These are phyloP conservation scores for Dinochytrium kinnereticum DNA, from an alignment of 371 early-diverging fungal genomes.

Conservation along the genomic window DNA sequence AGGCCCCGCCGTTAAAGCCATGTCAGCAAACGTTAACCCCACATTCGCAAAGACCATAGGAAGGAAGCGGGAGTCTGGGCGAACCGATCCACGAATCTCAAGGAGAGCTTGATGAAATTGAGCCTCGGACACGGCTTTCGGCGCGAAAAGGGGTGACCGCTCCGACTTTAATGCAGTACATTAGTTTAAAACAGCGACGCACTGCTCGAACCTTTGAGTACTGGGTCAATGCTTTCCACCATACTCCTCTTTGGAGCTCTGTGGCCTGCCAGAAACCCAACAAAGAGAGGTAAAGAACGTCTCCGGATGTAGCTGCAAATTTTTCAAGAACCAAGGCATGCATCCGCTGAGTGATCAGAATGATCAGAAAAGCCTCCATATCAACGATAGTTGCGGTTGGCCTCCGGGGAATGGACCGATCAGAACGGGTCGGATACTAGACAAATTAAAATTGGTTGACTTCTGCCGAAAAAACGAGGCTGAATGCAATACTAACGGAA, in stretches of 20 bases:
- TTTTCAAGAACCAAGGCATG: not conserved
- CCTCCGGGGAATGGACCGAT: not conserved
- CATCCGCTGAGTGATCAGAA: not conserved
- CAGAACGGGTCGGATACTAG: not conserved
- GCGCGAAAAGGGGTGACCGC: not conserved
- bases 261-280: not conserved
- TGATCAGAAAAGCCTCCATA: slow-evolving; percentile 17
- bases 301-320: not conserved
- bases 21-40: not conserved
- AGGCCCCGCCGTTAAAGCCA: not conserved
- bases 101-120: not conserved
- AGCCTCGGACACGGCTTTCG: not conserved
- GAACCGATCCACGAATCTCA: not conserved
- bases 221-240: not conserved
- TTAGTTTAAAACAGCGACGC: too few relatives aligned
- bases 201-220: not conserved
- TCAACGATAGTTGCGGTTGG: not conserved
- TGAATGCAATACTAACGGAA: not conserved
- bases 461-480: too few relatives aligned
- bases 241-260: not conserved
- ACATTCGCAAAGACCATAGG: not conserved
- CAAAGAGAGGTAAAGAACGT: not conserved
- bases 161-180: too few relatives aligned
- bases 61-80: not conserved
- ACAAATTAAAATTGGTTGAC: not conserved